Percentiles rank a stretch among this genome's conserved stretches.
Evolutionary conservation across 192 early-diverging fungal genomes (phyloP).

Genomic region (Umbelopsis isabellina): DNA sequence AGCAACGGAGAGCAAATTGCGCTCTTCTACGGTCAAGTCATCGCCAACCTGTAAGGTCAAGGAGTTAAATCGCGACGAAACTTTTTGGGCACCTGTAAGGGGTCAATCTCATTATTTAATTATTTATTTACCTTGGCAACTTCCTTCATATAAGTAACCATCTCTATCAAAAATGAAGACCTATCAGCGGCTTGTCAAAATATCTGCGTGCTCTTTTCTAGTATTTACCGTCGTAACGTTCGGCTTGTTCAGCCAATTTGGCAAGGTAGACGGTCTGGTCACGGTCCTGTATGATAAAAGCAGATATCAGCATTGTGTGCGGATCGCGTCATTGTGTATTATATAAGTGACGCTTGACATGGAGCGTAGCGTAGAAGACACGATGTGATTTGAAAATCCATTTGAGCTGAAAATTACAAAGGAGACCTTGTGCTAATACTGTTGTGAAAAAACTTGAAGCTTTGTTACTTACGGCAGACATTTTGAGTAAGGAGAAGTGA

Average conservation of each 20-base stretch:
- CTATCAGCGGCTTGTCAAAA: no score
- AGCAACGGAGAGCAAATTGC: slow-evolving; percentile 76
- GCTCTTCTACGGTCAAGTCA: slow-evolving; percentile 87
- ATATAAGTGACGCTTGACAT: background rate
- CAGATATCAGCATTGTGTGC: background rate
- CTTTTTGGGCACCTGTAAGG: background rate
- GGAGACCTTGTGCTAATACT: background rate
- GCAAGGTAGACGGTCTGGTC: slow-evolving; percentile 85
- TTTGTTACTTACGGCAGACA: slow-evolving; percentile 9
- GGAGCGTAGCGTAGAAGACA: background rate
- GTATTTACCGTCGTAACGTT: slow-evolving; percentile 93
- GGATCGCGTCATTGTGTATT: background rate
- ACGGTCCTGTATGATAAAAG: background rate
- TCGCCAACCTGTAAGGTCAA: slow-evolving; percentile 59
- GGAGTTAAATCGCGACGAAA: slow-evolving; percentile 7
- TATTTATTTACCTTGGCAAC: slow-evolving; percentile 51
- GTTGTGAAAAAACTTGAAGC: background rate
- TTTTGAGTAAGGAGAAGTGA: slow-evolving; percentile 22
- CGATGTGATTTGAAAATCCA: background rate
- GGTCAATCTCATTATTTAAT: background rate
- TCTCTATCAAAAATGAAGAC: slow-evolving; percentile 53
- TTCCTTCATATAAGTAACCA: slow-evolving; percentile 78
- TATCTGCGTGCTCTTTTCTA: background rate
- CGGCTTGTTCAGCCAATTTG: slow-evolving; percentile 99
- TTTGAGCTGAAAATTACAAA: background rate